phyloP scores from a whole-genome alignment of 208 protist genomes.

The Naegleria lovaniensis region DNA sequence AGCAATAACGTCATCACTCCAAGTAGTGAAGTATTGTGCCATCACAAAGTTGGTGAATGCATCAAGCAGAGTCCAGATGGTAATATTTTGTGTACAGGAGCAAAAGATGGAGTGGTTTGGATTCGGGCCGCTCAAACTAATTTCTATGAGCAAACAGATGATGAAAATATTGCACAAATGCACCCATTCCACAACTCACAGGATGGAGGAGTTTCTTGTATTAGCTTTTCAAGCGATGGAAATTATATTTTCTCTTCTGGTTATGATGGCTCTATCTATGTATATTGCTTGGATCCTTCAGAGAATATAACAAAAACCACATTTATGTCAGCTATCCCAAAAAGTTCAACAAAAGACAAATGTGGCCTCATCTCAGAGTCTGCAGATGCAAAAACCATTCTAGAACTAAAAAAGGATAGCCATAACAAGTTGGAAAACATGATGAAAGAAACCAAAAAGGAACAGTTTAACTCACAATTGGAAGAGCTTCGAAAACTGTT shows the following conservation, averaged over 20 bases:
- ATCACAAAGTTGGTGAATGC: neutral
- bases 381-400: neutral
- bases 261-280: neutral
- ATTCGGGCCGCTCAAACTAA: neutral
- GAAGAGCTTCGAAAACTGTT: slow-evolving; percentile 42
- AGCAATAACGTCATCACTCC: neutral
- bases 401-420: neutral
- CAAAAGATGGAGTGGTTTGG: neutral
- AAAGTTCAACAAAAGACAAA: neutral
- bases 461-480: slow-evolving; percentile 27
- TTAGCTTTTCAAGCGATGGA: neutral
- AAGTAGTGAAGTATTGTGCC: neutral
- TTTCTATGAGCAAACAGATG: neutral
- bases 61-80: neutral
- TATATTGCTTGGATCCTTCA: neutral
- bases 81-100: neutral
- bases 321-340: neutral
- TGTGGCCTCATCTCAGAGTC: neutral
- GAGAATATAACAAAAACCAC: neutral
- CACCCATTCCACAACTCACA: neutral
- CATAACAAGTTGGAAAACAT: neutral
- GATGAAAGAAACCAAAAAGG: slow-evolving; percentile 23
- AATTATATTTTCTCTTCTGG: slow-evolving; percentile 7
- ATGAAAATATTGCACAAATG: neutral
- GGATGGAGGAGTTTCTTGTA: neutral